phyloP scores from a whole-genome alignment of 176 grass and related monocot genomes.

The Avena insularis region DNA sequence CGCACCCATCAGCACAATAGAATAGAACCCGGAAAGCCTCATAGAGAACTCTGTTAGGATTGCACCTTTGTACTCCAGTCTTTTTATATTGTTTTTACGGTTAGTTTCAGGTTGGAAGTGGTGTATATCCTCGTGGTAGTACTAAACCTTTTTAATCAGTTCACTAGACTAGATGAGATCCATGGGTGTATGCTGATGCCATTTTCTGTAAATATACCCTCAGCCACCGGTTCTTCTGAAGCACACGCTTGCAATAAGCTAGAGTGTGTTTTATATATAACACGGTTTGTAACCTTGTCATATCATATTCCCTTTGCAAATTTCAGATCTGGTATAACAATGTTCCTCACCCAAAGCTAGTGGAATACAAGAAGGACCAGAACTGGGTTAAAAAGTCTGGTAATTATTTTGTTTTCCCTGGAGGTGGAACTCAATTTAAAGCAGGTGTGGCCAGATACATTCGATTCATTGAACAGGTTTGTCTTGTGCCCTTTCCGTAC shows the following conservation, averaged over 20 bases:
- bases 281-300: slow-evolving; percentile 1
- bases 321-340: slow-evolving; percentile 96
- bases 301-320: slow-evolving; percentile 24
- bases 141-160: not conserved
- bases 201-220: not conserved
- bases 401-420: slow-evolving; percentile 84
- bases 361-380: slow-evolving; percentile 96
- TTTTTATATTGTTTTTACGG: slow-evolving; percentile 10
- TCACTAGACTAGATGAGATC: slow-evolving; percentile 17
- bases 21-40: not conserved
- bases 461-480: slow-evolving; percentile 84
- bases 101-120: not conserved
- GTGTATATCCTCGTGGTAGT: slow-evolving; percentile 8
- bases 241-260: slow-evolving; percentile 29
- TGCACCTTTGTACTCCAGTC: slow-evolving; percentile 12
- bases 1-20: not conserved
- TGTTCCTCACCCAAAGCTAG: slow-evolving; percentile 93
- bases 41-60: slow-evolving; percentile 10
- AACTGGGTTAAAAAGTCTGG: slow-evolving; percentile 84
- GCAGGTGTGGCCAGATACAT: slow-evolving; percentile 76
- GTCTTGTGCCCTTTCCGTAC: slow-evolving; percentile 26
- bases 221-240: not conserved
- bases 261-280: slow-evolving; percentile 1
- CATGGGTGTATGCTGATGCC: not conserved
- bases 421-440: slow-evolving; percentile 96